phyloP scores from a whole-genome alignment of 2,329 filamentous ascomycete genomes.

The Rasamsonia emersonii region DNA sequence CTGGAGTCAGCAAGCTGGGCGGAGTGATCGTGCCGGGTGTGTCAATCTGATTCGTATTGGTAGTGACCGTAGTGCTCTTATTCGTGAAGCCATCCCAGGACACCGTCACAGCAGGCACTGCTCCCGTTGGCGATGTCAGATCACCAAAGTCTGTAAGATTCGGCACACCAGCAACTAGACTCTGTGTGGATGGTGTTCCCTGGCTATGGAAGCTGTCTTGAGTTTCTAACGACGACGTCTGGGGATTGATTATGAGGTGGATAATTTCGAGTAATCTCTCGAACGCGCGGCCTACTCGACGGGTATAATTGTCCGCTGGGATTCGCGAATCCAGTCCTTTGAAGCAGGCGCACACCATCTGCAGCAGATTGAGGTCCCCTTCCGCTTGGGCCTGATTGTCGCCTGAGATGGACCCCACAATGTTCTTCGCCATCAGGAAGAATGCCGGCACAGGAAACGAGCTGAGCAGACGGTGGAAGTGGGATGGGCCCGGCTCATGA shows the following conservation, averaged over 20 bases:
- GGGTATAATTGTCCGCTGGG: slow-evolving; percentile 7
- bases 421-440: slow-evolving; percentile 5
- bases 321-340: slow-evolving; percentile 3
- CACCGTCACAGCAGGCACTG: too few species aligned
- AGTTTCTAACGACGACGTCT: too few species aligned
- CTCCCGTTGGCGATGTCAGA: too few species aligned
- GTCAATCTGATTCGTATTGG: too few species aligned
- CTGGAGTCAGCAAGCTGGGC: too few species aligned
- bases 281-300: slow-evolving; percentile 8
- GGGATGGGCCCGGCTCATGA: background rate
- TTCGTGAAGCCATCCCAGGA: too few species aligned
- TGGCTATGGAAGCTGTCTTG: too few species aligned
- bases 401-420: slow-evolving; percentile 1
- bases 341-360: slow-evolving; percentile 7
- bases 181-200: too few species aligned
- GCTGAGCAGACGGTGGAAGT: slow-evolving; percentile 6
- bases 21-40: too few species aligned
- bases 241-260: slow-evolving; percentile 5
- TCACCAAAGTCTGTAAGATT: too few species aligned
- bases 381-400: slow-evolving; percentile 2
- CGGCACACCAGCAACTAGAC: too few species aligned
- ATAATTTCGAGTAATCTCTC: slow-evolving; percentile 4
- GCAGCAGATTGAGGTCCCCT: slow-evolving; percentile 6
- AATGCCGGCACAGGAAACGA: slow-evolving; percentile 8
- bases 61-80: too few species aligned